These are phyloP conservation scores for Prunus yedoensis DNA, from an alignment of 331 rosid genomes.

Conservation along the genomic window DNA sequence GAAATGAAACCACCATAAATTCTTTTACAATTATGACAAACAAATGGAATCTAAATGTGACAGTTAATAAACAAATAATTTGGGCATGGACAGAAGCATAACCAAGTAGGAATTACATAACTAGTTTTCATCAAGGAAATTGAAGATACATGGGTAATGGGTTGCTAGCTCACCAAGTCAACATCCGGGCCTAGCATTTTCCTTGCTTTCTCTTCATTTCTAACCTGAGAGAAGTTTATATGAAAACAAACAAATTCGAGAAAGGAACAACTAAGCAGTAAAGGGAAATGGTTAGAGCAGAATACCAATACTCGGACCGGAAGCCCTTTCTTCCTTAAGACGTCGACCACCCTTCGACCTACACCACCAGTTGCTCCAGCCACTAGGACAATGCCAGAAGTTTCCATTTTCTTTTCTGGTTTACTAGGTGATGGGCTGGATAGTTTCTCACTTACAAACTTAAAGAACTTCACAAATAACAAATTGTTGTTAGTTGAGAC, in stretches of 20 bases:
- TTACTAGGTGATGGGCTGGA: constrained; percentile 57
- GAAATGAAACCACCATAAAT: not conserved
- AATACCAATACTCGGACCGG: constrained; percentile 84
- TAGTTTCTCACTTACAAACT: constrained; percentile 64
- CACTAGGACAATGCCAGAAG: constrained; percentile 74
- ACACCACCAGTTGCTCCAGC: constrained; percentile 99
- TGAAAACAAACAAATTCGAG: constrained; percentile 5
- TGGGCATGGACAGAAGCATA: not conserved
- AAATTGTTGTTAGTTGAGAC: constrained; percentile 41
- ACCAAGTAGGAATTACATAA: not conserved
- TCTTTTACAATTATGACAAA: too few species aligned
- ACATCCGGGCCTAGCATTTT: constrained; percentile 81
- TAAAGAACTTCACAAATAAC: constrained; percentile 66
- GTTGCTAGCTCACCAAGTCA: constrained; percentile 70
- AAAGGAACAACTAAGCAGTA: not conserved
- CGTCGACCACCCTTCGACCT: constrained; percentile 84
- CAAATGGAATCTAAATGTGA: too few species aligned
- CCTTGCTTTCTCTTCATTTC: constrained; percentile 90
- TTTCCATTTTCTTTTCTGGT: constrained; percentile 57
- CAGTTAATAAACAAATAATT: too few species aligned
- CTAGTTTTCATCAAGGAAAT: constrained; percentile 10
- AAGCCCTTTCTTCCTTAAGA: constrained; percentile 68
- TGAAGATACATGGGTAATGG: not conserved
- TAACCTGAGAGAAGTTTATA: constrained; percentile 50
- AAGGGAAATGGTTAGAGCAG: constrained; percentile 8